phyloP scores from a whole-genome alignment of 371 early-diverging fungal species.

The Mortierella sp. region DNA sequence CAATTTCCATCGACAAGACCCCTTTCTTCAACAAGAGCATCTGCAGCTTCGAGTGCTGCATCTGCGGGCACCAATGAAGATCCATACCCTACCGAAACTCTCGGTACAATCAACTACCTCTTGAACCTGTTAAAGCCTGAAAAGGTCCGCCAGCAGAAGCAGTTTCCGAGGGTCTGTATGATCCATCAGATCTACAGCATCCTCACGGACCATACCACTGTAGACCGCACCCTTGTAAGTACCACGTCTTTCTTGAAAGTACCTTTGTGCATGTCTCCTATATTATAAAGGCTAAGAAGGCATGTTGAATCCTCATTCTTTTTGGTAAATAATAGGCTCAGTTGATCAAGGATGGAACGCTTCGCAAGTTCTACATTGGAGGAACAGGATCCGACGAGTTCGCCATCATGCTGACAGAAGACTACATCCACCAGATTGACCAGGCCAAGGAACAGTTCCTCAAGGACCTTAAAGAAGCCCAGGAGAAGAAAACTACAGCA shows the following conservation, averaged over 20 bases:
- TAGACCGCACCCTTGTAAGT: conserved; percentile 48
- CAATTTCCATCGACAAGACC: conserved; percentile 7
- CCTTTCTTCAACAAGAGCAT: neutral
- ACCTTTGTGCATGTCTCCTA: neutral
- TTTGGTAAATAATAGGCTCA: conserved; percentile 24
- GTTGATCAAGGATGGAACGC: conserved; percentile 33
- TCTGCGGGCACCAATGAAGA: neutral
- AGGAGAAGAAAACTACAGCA: neutral
- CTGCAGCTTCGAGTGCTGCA: neutral
- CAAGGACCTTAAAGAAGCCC: conserved; percentile 18
- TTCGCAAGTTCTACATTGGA: conserved; percentile 52
- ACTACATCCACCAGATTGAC: conserved; percentile 42
- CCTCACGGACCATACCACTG: conserved; percentile 44
- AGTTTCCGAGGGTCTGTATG: conserved; percentile 48
- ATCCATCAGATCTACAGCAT: conserved; percentile 52
- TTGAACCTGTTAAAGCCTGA: conserved; percentile 27
- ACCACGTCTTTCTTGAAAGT: no score
- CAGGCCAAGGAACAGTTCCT: conserved; percentile 48
- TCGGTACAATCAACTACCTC: conserved; percentile 36
- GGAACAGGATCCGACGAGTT: conserved; percentile 58
- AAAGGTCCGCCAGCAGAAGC: conserved; percentile 35
- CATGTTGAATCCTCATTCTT: neutral
- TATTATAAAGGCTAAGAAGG: neutral
- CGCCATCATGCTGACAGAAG: conserved; percentile 52
- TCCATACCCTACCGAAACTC: conserved; percentile 35